Conservation (phyloP, 768 basidiomycete species). For the Trametes sanguinea region DNA sequence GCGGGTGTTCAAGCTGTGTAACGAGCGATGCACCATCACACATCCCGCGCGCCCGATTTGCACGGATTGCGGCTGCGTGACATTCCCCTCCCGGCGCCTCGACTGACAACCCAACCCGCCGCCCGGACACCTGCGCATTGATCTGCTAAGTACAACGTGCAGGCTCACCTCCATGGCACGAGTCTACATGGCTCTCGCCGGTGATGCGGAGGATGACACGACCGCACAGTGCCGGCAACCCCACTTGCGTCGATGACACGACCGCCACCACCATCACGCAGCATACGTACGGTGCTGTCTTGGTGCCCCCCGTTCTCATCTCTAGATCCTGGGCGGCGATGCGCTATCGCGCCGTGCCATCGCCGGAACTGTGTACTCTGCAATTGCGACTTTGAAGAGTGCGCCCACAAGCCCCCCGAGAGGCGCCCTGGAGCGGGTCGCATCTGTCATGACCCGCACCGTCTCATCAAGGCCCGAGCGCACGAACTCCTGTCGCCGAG, state of each 20-base stretch:
- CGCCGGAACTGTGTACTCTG: too few relatives aligned
- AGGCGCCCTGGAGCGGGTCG: background rate
- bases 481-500: background rate
- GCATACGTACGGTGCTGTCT: background rate
- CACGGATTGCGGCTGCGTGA: background rate
- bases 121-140: background rate
- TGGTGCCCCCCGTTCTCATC: background rate
- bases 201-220: slow-evolving; percentile 13
- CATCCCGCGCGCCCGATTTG: background rate
- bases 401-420: slow-evolving; percentile 6
- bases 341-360: background rate
- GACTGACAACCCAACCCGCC: background rate
- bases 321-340: background rate
- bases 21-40: background rate
- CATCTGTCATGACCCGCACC: background rate
- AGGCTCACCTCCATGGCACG: background rate
- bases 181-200: background rate
- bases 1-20: background rate
- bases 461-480: background rate
- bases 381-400: background rate
- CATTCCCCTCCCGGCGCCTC: background rate
- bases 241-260: background rate
- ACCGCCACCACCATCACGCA: slow-evolving; percentile 6
- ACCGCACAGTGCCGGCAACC: slow-evolving; percentile 3
- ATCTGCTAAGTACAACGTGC: background rate